Conservation (phyloP, 164 flowering plant species). For the Houttuynia cordata region DNA sequence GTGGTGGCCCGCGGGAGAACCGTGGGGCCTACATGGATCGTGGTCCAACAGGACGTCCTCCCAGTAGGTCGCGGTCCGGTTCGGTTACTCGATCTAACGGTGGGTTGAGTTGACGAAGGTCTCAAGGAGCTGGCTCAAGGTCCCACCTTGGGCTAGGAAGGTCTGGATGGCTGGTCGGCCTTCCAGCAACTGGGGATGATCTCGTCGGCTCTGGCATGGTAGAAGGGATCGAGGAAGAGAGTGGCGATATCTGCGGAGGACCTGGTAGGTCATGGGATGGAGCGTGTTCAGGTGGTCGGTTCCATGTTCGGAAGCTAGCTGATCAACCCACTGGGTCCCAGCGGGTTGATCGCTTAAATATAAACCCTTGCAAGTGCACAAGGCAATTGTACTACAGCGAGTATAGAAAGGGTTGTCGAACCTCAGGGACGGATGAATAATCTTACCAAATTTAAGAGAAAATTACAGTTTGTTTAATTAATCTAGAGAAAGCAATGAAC, state of each 20-base stretch:
- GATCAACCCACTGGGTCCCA: constrained; percentile 40
- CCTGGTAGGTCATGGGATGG: constrained; percentile 61
- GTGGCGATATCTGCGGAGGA: constrained; percentile 44
- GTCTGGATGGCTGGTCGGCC: constrained; percentile 40
- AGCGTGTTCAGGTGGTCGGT: constrained; percentile 90
- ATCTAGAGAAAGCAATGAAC: too few species aligned
- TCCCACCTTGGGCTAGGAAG: constrained; percentile 42
- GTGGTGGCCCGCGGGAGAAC: constrained; percentile 41
- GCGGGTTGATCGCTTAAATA: too few species aligned
- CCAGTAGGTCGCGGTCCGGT: constrained; percentile 71
- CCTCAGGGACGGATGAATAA: too few species aligned
- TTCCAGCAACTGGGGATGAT: constrained; percentile 80
- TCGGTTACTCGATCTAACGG: constrained; percentile 50
- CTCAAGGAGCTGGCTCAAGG: constrained; percentile 63
- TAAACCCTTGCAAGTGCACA: too few species aligned
- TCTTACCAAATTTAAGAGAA: too few species aligned
- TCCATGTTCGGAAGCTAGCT: constrained; percentile 80
- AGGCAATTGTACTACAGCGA: too few species aligned
- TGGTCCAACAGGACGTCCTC: constrained; percentile 64
- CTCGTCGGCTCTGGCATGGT: constrained; percentile 82
- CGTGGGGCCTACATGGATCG: constrained; percentile 29
- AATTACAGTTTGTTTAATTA: too few species aligned
- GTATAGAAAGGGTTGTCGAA: too few species aligned
- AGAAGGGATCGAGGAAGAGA: constrained; percentile 73
- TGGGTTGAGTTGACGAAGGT: constrained; percentile 50